phyloP scores from a whole-genome alignment of 1,284 basidiomycete genomes.

The Ceratobasidium sp. region DNA sequence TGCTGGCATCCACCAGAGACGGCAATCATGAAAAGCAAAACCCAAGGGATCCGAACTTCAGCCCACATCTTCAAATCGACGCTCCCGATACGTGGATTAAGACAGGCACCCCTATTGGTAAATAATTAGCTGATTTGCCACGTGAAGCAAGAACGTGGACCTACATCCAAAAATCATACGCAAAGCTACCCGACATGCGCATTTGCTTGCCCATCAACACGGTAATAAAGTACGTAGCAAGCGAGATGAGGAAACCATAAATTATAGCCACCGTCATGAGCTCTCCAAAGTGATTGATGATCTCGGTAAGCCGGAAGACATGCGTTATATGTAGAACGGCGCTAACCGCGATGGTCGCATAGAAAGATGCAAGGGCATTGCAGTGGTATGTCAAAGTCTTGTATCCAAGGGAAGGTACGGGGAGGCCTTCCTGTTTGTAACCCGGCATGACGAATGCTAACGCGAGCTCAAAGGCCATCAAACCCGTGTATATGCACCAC shows the following conservation, averaged over 20 bases:
- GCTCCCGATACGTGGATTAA: slow-evolving; percentile 93
- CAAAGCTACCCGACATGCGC: slow-evolving; percentile 91
- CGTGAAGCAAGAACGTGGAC: slow-evolving; percentile 55
- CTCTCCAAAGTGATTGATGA: slow-evolving; percentile 96
- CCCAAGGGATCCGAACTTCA: slow-evolving; percentile 98
- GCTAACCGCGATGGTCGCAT: slow-evolving; percentile 83
- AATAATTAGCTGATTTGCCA: not conserved
- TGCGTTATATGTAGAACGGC: slow-evolving; percentile 79
- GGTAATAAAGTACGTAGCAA: slow-evolving; percentile 80
- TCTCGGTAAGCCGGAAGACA: slow-evolving; percentile 90
- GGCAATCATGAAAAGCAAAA: slow-evolving; percentile 91
- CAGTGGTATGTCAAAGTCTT: slow-evolving; percentile 96
- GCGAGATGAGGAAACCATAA: slow-evolving; percentile 83
- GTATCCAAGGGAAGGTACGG: slow-evolving; percentile 90
- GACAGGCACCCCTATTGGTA: slow-evolving; percentile 43
- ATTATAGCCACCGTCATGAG: slow-evolving; percentile 97
- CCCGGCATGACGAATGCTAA: slow-evolving; percentile 93
- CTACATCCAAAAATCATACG: slow-evolving; percentile 98
- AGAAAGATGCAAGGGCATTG: slow-evolving; percentile 90
- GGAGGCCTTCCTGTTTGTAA: slow-evolving; percentile 91
- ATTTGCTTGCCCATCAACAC: slow-evolving; percentile 81
- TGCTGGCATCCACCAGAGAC: slow-evolving; percentile 96
- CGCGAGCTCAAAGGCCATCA: slow-evolving; percentile 88
- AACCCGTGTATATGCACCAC: slow-evolving; percentile 87
- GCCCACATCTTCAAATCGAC: slow-evolving; percentile 99